These are phyloP conservation scores for Fusarium sp. DNA, from an alignment of 2,329 filamentous ascomycete genomes.

Conservation along the genomic window DNA sequence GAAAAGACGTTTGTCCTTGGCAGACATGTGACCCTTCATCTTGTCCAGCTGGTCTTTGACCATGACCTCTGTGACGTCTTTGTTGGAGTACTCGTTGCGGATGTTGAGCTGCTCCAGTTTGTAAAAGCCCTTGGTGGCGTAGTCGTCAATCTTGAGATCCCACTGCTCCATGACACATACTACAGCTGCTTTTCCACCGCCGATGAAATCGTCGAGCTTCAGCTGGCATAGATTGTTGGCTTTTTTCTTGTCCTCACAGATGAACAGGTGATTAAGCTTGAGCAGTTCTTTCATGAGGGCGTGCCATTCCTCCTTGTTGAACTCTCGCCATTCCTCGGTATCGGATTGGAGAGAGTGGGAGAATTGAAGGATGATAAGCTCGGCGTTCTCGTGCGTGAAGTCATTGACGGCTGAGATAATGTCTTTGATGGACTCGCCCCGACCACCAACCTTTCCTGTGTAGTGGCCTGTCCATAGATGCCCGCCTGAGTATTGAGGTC, in stretches of 20 bases:
- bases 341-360: slow-evolving; percentile 16
- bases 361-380: slow-evolving; percentile 11
- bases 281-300: slow-evolving; percentile 16
- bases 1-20: slow-evolving; percentile 15
- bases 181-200: background rate
- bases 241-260: slow-evolving; percentile 6
- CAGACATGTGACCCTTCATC: slow-evolving; percentile 20
- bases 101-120: slow-evolving; percentile 10
- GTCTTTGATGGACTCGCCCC: slow-evolving; percentile 2
- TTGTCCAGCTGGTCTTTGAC: slow-evolving; percentile 11
- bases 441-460: slow-evolving; percentile 8
- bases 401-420: slow-evolving; percentile 8
- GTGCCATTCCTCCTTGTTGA: slow-evolving; percentile 20
- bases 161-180: slow-evolving; percentile 11
- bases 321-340: slow-evolving; percentile 13
- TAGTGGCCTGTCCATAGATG: slow-evolving; percentile 10
- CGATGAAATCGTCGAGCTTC: slow-evolving; percentile 7
- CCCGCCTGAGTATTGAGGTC: slow-evolving; percentile 8
- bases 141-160: slow-evolving; percentile 7
- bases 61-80: slow-evolving; percentile 4
- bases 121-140: slow-evolving; percentile 13
- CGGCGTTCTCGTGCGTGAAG: background rate
- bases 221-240: slow-evolving; percentile 6
- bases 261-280: slow-evolving; percentile 1
- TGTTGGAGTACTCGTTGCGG: slow-evolving; percentile 22